phyloP scores from a whole-genome alignment of 306 rosid genomes.

The Castanea sativa region DNA sequence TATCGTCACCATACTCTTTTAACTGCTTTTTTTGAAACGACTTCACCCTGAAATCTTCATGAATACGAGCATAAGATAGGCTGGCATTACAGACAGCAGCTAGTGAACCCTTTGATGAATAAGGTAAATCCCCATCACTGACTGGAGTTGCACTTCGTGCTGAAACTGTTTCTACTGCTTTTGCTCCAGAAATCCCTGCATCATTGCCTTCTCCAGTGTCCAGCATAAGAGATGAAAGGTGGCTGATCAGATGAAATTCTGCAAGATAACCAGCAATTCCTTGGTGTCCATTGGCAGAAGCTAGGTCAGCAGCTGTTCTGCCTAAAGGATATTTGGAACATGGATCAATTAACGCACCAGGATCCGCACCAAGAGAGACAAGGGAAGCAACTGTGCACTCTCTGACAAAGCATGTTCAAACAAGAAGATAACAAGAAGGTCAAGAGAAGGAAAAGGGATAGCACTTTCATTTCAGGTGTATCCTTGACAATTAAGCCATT shows the following conservation, averaged over 20 bases:
- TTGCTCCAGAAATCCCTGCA: constrained; percentile 40
- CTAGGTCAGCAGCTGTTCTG: constrained; percentile 83
- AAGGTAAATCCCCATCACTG: constrained; percentile 25
- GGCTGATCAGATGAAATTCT: constrained; percentile 52
- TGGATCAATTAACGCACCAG: constrained; percentile 75
- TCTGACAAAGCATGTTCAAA: constrained; percentile 39
- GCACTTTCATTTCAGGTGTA: neutral
- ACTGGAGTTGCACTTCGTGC: constrained; percentile 30
- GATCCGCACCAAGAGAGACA: constrained; percentile 70
- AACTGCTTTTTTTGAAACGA: constrained; percentile 77
- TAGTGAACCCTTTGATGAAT: constrained; percentile 67
- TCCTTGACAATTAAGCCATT: neutral
- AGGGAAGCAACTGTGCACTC: constrained; percentile 74
- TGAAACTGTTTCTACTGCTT: constrained; percentile 40
- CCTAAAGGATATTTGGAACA: constrained; percentile 52
- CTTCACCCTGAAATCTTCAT: constrained; percentile 70
- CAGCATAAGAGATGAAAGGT: constrained; percentile 55
- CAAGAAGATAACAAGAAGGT: constrained; percentile 13
- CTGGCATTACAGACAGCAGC: constrained; percentile 83
- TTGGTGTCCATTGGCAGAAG: constrained; percentile 74
- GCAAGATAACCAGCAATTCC: constrained; percentile 94
- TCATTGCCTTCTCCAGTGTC: constrained; percentile 32
- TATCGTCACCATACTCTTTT: constrained; percentile 39
- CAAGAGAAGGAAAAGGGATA: neutral
- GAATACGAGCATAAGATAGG: constrained; percentile 84